Conservation (phyloP, 345 rosid species). For the Acer yangbiense region DNA sequence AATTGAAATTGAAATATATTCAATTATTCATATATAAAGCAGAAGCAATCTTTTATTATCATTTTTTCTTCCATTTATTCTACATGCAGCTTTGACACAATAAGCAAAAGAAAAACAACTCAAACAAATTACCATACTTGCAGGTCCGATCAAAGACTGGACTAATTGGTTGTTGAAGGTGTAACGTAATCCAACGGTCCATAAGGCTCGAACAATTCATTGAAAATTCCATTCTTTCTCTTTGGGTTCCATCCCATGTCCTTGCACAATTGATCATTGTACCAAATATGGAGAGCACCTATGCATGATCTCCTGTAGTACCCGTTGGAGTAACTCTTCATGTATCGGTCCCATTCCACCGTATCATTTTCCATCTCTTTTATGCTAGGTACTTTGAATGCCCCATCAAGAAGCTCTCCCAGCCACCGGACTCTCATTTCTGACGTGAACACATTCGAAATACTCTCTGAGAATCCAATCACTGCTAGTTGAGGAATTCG, state of each 20-base stretch:
- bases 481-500: conserved; percentile 44
- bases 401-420: conserved; percentile 36
- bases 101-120: too few species aligned
- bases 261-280: conserved; percentile 41
- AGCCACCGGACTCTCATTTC: conserved; percentile 45
- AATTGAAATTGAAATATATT: too few species aligned
- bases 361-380: conserved; percentile 41
- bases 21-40: too few species aligned
- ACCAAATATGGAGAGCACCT: conserved; percentile 38
- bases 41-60: too few species aligned
- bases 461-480: conserved; percentile 40
- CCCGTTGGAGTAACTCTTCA: conserved; percentile 27
- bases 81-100: too few species aligned
- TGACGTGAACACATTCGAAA: conserved; percentile 38
- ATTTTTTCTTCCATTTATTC: too few species aligned
- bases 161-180: background rate
- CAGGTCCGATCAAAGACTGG: background rate
- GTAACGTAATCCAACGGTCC: conserved; percentile 39
- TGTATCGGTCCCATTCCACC: conserved; percentile 32
- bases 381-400: conserved; percentile 33
- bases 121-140: too few species aligned
- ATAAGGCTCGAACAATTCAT: conserved; percentile 41
- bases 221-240: conserved; percentile 37
- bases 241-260: conserved; percentile 49
- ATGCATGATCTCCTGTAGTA: conserved; percentile 38